Conservation (phyloP, 495 filamentous ascomycete species). For the Penicillium longicatenatum region DNA sequence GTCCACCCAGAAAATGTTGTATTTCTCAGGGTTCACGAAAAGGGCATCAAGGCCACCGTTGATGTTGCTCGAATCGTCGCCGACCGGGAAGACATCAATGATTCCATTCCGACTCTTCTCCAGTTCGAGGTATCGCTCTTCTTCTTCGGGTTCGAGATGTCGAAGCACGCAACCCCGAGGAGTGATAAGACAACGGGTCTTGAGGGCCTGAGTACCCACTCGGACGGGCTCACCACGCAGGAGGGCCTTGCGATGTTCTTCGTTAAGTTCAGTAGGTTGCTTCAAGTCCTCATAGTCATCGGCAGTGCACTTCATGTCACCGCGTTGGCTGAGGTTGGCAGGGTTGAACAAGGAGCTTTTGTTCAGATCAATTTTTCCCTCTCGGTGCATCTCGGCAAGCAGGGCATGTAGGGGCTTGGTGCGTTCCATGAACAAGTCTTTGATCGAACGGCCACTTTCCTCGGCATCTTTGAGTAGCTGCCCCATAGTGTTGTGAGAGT, state of each 20-base stretch:
- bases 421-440: constrained; percentile 44
- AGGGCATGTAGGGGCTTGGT: constrained; percentile 45
- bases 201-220: constrained; percentile 35
- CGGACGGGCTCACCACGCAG: constrained; percentile 45
- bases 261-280: constrained; percentile 40
- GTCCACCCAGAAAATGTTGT: constrained; percentile 46
- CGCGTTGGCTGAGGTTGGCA: constrained; percentile 49
- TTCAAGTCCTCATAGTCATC: constrained; percentile 46
- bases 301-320: constrained; percentile 50
- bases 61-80: constrained; percentile 42
- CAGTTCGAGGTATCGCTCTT: constrained; percentile 72
- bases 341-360: constrained; percentile 59
- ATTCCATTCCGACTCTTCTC: constrained; percentile 58
- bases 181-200: constrained; percentile 64
- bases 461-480: constrained; percentile 44
- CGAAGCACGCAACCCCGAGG: constrained; percentile 77
- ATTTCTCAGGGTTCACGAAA: constrained; percentile 46
- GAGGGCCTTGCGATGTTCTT: constrained; percentile 44
- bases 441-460: constrained; percentile 34
- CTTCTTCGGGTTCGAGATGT: constrained; percentile 74
- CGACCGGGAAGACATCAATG: constrained; percentile 34
- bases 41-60: constrained; percentile 47
- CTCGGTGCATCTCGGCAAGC: constrained; percentile 52
- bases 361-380: constrained; percentile 49
- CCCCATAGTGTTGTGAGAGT: constrained; percentile 47